These are phyloP conservation scores for Boletus rufocinnamomeus DNA, from an alignment of 768 basidiomycete genomes.

Conservation along the genomic window DNA sequence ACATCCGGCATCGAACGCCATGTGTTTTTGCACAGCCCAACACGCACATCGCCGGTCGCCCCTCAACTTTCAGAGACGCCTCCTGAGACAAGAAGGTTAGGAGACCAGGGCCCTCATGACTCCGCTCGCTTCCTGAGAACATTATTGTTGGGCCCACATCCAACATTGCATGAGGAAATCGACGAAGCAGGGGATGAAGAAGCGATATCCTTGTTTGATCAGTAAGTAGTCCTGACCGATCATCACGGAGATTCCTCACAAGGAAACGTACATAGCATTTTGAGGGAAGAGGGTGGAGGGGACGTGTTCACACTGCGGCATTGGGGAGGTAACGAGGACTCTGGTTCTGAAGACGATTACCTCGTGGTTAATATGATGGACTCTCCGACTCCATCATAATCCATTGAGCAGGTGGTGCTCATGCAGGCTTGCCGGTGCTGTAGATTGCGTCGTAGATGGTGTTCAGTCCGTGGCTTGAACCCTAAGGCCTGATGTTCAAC, in stretches of 20 bases:
- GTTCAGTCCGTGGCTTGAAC: conserved; percentile 1
- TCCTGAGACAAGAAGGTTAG: conserved; percentile 48
- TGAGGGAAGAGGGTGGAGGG: conserved; percentile 55
- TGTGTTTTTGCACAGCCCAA: conserved; percentile 69
- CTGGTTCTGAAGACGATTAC: conserved; percentile 26
- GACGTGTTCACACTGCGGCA: conserved; percentile 55
- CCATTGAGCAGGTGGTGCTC: conserved; percentile 8
- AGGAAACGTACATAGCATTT: conserved; percentile 45
- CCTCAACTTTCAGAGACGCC: conserved; percentile 49
- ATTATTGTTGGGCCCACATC: conserved; percentile 29
- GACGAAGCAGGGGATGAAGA: conserved; percentile 44
- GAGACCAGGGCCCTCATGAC: conserved; percentile 38
- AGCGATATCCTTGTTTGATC: conserved; percentile 70
- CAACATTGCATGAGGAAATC: conserved; percentile 31
- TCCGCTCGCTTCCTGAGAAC: conserved; percentile 41
- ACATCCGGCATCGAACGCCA: conserved; percentile 76
- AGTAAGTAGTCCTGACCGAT: conserved; percentile 46
- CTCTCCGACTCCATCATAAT: conserved; percentile 18
- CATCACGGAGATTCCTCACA: conserved; percentile 9
- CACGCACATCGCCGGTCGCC: conserved; percentile 52
- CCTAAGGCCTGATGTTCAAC: conserved; percentile 13
- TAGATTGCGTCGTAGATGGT: conserved; percentile 13
- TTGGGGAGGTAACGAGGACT: conserved; percentile 38
- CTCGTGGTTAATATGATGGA: conserved; percentile 28
- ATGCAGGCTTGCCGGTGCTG: conserved; percentile 8